phyloP scores from a whole-genome alignment of 2,329 filamentous ascomycete genomes.

The Penicillium vulpinum region DNA sequence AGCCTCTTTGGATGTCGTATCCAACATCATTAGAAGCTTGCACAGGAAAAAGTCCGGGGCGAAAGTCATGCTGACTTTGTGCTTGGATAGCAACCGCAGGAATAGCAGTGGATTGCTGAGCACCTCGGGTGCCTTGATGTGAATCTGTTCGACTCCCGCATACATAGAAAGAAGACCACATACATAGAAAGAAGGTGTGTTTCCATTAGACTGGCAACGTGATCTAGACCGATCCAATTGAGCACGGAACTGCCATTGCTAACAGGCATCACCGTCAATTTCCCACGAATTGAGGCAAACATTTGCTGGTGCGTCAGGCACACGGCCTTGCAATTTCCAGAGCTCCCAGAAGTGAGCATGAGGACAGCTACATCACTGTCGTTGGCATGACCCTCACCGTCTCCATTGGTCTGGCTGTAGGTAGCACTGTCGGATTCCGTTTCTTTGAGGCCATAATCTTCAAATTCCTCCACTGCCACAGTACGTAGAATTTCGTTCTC shows the following conservation, averaged over 20 bases:
- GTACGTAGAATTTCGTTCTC: background rate
- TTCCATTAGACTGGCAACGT: conserved; percentile 55
- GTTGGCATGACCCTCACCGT: background rate
- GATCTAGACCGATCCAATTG: conserved; percentile 56
- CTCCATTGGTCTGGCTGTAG: background rate
- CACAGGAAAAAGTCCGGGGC: conserved; percentile 31
- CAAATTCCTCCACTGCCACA: background rate
- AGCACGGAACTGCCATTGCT: conserved; percentile 38
- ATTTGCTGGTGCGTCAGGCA: conserved; percentile 38
- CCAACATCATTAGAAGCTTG: conserved; percentile 19
- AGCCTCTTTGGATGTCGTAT: conserved; percentile 51
- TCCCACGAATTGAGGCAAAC: conserved; percentile 28
- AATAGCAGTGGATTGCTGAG: conserved; percentile 41
- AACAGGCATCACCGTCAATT: conserved; percentile 31
- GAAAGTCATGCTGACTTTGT: conserved; percentile 33
- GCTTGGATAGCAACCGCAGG: conserved; percentile 41
- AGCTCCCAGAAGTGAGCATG: conserved; percentile 57
- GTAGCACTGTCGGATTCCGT: background rate
- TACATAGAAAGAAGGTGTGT: conserved; percentile 53
- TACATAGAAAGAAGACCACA: conserved; percentile 45
- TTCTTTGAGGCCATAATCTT: background rate
- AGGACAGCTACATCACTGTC: conserved; percentile 21
- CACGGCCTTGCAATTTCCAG: conserved; percentile 55
- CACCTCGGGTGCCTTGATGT: background rate
- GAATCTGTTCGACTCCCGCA: background rate